Evolutionary conservation across 2,329 filamentous ascomycete genomes (phyloP), one percentile per base, ranked within the genome.

Genomic region (Colletotrichum zoysiae): DNA sequence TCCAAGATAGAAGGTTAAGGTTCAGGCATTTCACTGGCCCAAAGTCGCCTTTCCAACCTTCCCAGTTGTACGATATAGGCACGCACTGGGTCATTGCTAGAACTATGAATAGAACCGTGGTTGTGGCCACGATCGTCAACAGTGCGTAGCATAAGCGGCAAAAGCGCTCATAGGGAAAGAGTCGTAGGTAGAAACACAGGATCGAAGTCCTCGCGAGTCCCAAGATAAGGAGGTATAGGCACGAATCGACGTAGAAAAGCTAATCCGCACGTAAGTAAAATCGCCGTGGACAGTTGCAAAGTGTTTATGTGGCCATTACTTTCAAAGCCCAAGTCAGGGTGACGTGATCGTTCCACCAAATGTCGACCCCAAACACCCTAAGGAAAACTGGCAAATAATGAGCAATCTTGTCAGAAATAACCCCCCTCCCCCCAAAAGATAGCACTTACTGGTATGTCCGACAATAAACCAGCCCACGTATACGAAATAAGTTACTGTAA

Each of bases 21-120:
- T 70, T 59, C 1, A 70, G 0, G 35, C 67, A 70, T 18, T 55
- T 42, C 1, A 53, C 61, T 6, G 53, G 61, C 16, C 55, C 61
- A 38, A 65, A 65, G 16, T 70, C 67, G 2, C 67, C 67, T 30
- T 59, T 70, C 67, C 67, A 70, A 4, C 67, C 67, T 5, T 70
- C 53, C 67, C 67, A 70, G 53, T 65, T 70, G n/a, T 70, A 70
- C 11, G 55, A 65, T 18, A 70, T 60, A 3, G 67, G 61, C 5
- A 46, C n/a, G 26, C 61, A 70, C 30, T 70, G 67, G 12, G 60
- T 3, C 4, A 65, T 53, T 18, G 61, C 46, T 6, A 70, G 46
- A 16, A 33, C 12, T 30, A 48, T 26, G 30, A 33, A 65, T 0
- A 65, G 1, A 1, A n/a, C 38, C 3, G 61, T 65, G 44, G 7